Percentiles rank a stretch among this genome's conserved stretches.
These are phyloP conservation scores for Yamadazyma spencermartinsiae DNA, from an alignment of 1,139 yeast species.

Conservation along the genomic window DNA sequence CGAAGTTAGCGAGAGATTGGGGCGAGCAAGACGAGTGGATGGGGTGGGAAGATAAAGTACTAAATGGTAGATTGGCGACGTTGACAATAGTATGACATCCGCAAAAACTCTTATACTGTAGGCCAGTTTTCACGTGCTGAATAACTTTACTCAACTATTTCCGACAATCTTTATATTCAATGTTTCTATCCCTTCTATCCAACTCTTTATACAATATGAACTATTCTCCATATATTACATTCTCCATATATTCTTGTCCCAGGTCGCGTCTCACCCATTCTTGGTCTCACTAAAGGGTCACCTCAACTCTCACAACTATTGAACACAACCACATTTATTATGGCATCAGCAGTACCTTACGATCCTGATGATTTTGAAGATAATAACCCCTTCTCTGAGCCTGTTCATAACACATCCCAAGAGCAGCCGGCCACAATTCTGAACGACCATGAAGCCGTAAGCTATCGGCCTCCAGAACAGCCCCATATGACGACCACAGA, in stretches of 20 bases:
- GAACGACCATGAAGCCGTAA: neutral
- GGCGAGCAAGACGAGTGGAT: too few species aligned
- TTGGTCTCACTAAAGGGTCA: neutral
- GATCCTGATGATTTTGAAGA: constrained; percentile 67
- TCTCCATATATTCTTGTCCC: neutral
- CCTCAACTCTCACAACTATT: neutral
- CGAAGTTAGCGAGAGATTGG: too few species aligned
- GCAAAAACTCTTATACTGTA: too few species aligned
- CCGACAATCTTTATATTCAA: too few species aligned
- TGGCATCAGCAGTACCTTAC: constrained; percentile 60
- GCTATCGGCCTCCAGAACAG: neutral
- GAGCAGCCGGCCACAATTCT: neutral
- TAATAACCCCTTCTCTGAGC: constrained; percentile 61
- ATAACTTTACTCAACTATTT: too few species aligned
- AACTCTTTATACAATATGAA: too few species aligned
- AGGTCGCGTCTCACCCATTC: neutral
- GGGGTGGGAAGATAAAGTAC: too few species aligned
- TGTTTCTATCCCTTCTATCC: too few species aligned
- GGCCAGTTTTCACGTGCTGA: too few species aligned
- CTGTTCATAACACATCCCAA: constrained; percentile 14
- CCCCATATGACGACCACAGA: neutral
- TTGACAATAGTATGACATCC: too few species aligned
- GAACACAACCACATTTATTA: constrained; percentile 14
- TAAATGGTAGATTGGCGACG: too few species aligned
- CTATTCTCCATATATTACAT: too few species aligned